Conservation (phyloP, 441 rosid species). For the Brassica balearica region DNA sequence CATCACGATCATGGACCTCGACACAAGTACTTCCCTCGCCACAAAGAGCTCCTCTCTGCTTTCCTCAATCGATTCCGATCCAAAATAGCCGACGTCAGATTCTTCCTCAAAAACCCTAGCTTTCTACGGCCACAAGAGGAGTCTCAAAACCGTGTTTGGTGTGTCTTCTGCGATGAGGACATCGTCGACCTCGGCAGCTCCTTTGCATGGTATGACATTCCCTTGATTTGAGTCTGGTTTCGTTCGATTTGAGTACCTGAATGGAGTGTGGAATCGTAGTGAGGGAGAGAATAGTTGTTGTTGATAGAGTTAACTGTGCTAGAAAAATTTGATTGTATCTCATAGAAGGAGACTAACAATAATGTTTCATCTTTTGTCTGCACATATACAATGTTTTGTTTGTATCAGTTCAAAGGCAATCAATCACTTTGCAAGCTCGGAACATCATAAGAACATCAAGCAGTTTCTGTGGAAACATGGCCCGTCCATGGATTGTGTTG, state of each 20-base stretch:
- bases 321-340: conserved; percentile 1
- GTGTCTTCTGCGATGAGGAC: conserved; percentile 81
- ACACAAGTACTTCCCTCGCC: conserved; percentile 83
- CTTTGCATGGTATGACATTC: conserved; percentile 65
- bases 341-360: not conserved
- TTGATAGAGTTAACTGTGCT: not conserved
- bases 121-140: conserved; percentile 61
- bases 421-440: conserved; percentile 40
- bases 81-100: conserved; percentile 65
- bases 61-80: conserved; percentile 67
- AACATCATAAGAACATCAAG: conserved; percentile 61
- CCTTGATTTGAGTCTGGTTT: not conserved
- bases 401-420: conserved; percentile 43
- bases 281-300: not conserved
- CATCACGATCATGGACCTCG: conserved; percentile 76
- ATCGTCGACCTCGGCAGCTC: conserved; percentile 67
- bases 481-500: conserved; percentile 61
- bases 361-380: not conserved
- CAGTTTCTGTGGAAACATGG: conserved; percentile 84
- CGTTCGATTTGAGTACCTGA: conserved; percentile 10
- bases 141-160: conserved; percentile 75
- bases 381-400: conserved; percentile 8
- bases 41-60: conserved; percentile 59
- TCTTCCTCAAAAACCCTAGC: conserved; percentile 72
- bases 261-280: not conserved